phyloP scores from a whole-genome alignment of 768 basidiomycete species.

The Amanita subjunquillea region DNA sequence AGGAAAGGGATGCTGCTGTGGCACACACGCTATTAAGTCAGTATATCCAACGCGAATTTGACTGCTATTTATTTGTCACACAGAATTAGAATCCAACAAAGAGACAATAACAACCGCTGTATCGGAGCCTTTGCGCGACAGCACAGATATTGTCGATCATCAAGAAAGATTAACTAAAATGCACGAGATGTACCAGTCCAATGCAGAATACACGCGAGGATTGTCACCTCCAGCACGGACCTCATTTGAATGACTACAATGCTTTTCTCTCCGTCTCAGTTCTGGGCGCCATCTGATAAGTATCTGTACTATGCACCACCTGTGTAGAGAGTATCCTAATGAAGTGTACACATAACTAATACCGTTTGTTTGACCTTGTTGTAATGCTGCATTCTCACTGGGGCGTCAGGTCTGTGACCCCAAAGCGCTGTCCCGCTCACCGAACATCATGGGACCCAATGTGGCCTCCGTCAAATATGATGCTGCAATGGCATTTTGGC shows the following conservation, averaged over 20 bases:
- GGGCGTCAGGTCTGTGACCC: neutral
- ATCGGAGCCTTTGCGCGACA: conserved; percentile 15
- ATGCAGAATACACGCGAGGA: conserved; percentile 19
- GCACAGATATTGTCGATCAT: conserved; percentile 17
- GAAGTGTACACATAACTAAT: conserved; percentile 3
- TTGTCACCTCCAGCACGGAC: conserved; percentile 19
- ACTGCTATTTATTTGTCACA: conserved; percentile 4
- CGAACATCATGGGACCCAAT: conserved; percentile 12
- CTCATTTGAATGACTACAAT: conserved; percentile 17
- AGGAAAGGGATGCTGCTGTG: conserved; percentile 72
- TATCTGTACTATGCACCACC: conserved; percentile 6
- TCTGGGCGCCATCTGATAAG: conserved; percentile 8
- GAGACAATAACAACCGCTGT: conserved; percentile 16
- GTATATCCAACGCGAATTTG: neutral
- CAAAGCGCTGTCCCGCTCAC: neutral
- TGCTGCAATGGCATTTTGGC: conserved; percentile 75
- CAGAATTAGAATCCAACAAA: conserved; percentile 56
- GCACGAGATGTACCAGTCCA: conserved; percentile 80
- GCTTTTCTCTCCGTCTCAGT: conserved; percentile 3
- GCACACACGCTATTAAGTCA: conserved; percentile 74
- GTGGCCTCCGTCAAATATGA: conserved; percentile 42
- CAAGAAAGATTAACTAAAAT: conserved; percentile 66
- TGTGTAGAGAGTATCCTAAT: neutral
- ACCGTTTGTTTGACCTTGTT: conserved; percentile 9
- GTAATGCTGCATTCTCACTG: conserved; percentile 2